phyloP scores from a whole-genome alignment of 371 early-diverging fungal genomes.

The Mortierella sp. region DNA sequence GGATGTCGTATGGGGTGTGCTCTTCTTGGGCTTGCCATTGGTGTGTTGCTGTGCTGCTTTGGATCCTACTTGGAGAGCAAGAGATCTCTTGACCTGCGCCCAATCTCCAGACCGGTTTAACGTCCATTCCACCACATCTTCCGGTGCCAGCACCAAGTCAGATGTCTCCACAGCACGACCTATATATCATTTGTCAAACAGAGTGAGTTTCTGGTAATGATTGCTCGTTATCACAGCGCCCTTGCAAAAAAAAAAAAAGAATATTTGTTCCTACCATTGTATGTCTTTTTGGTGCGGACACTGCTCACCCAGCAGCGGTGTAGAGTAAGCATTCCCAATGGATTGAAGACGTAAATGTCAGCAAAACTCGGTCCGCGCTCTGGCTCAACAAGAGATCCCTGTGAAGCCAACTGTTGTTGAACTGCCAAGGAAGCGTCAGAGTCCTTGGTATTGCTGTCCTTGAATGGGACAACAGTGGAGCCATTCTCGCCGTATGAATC shows the following conservation, averaged over 20 bases:
- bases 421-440: slow-evolving; percentile 40
- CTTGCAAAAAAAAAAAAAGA: neutral
- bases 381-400: slow-evolving; percentile 38
- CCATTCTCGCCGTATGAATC: slow-evolving; percentile 12
- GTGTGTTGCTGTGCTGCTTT: slow-evolving; percentile 13
- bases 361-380: slow-evolving; percentile 64
- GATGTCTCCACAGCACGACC: slow-evolving; percentile 65
- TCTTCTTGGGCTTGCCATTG: slow-evolving; percentile 18
- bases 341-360: slow-evolving; percentile 73
- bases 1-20: neutral
- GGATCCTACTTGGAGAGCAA: slow-evolving; percentile 21
- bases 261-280: slow-evolving; percentile 45
- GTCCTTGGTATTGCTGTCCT: neutral
- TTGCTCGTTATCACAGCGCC: neutral
- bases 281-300: slow-evolving; percentile 63
- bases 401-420: slow-evolving; percentile 50
- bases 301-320: slow-evolving; percentile 74
- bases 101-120: slow-evolving; percentile 67
- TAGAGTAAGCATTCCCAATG: slow-evolving; percentile 67
- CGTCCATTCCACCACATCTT: slow-evolving; percentile 74
- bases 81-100: slow-evolving; percentile 53
- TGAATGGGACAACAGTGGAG: neutral
- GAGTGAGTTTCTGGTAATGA: neutral
- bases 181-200: slow-evolving; percentile 11
- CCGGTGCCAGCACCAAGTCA: slow-evolving; percentile 66